A percentile compares a stretch with the other conserved stretches of the same genome.
Evolutionary conservation across 2,329 filamentous ascomycete species (phyloP).

Genomic region (Colletotrichum neosansevieriae): DNA sequence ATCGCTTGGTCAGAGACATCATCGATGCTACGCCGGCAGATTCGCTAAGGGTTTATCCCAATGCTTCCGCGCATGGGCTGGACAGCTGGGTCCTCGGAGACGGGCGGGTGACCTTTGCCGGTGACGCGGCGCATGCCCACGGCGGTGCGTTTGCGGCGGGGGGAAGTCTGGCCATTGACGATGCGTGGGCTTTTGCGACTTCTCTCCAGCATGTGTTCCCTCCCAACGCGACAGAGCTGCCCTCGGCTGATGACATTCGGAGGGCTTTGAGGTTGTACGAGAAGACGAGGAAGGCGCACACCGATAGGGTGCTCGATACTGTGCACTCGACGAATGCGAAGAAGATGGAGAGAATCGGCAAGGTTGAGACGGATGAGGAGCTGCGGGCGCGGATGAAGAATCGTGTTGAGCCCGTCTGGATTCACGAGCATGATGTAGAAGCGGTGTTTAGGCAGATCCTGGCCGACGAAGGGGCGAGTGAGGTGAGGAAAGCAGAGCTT

Average conservation of each 20-base stretch:
- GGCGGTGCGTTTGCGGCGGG: conserved; percentile 56
- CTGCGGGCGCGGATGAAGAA: conserved; percentile 51
- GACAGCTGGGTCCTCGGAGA: conserved; percentile 55
- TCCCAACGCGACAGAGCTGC: background rate
- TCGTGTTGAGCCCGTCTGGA: conserved; percentile 55
- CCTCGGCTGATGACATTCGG: conserved; percentile 42
- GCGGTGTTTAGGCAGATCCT: conserved; percentile 46
- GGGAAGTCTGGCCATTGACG: conserved; percentile 54
- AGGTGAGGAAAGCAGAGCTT: background rate
- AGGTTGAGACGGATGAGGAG: conserved; percentile 52
- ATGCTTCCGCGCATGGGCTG: conserved; percentile 54
- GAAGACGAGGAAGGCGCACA: conserved; percentile 56
- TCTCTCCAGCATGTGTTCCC: conserved; percentile 53
- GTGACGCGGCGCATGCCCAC: conserved; percentile 56
- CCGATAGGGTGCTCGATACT: conserved; percentile 50
- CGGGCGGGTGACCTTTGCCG: conserved; percentile 51
- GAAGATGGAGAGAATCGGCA: conserved; percentile 43
- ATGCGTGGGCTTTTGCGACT: conserved; percentile 56
- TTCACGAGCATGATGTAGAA: conserved; percentile 61
- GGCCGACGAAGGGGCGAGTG: conserved; percentile 9
- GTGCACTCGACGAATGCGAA: conserved; percentile 49
- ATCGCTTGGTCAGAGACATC: conserved; percentile 54
- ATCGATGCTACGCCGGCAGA: conserved; percentile 55
- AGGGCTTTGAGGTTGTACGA: conserved; percentile 55
- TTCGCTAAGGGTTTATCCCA: conserved; percentile 53